A percentile compares a stretch with the other conserved stretches of the same genome.
These are phyloP conservation scores for Ceratocystiopsis sp. DNA, from an alignment of 2,329 filamentous ascomycete species.

Conservation along the genomic window DNA sequence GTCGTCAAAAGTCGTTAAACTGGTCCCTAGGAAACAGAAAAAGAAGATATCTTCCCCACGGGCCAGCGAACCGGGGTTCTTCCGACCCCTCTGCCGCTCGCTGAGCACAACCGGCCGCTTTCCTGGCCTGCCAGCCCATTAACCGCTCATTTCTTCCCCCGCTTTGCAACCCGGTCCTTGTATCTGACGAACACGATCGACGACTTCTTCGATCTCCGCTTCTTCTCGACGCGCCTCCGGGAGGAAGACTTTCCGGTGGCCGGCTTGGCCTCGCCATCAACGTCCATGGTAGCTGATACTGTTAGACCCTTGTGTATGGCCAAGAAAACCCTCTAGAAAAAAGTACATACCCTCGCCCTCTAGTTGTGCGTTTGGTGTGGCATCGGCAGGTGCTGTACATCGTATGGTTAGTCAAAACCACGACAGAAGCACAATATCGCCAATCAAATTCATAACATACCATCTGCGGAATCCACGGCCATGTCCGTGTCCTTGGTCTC, in stretches of 20 bases:
- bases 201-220: constrained; percentile 36
- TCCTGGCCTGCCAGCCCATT: no score
- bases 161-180: constrained; percentile 31
- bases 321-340: no score
- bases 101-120: no score
- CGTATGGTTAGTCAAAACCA: constrained; percentile 1
- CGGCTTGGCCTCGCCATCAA: constrained; percentile 25
- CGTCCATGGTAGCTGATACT: constrained; percentile 32
- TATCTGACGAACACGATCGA: constrained; percentile 45
- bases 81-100: no score
- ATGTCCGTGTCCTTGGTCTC: constrained; percentile 21
- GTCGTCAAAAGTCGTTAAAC: no score
- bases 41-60: no score
- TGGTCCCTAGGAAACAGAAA: no score
- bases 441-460: no score
- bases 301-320: no score
- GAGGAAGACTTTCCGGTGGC: constrained; percentile 23
- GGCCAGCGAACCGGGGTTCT: no score
- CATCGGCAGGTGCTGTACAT: neutral
- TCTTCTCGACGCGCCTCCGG: constrained; percentile 35
- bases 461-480: constrained; percentile 31
- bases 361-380: constrained; percentile 7
- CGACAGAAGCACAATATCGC: no score
- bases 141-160: constrained; percentile 13
- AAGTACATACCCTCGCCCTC: constrained; percentile 5